Percentiles rank a stretch among this genome's conserved stretches.
Evolutionary conservation across 495 filamentous ascomycete genomes (phyloP).

Genomic region (Annulohypoxylon maeteangense): DNA sequence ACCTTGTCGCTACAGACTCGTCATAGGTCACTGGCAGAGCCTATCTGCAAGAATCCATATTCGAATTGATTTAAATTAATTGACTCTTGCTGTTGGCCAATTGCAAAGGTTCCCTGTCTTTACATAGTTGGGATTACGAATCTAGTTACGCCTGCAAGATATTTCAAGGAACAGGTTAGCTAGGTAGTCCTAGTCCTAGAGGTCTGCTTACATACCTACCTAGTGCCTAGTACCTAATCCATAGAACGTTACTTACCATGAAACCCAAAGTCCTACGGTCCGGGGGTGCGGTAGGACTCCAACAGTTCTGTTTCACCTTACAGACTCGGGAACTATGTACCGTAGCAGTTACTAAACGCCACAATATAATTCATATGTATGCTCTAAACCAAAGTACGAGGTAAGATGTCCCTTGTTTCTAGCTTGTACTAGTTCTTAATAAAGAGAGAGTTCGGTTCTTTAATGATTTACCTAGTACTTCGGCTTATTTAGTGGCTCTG

Average conservation of each 20-base stretch:
- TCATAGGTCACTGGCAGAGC: neutral
- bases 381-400: neutral
- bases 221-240: no score
- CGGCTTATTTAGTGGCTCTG: no score
- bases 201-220: neutral
- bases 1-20: neutral
- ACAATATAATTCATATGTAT: neutral
- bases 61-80: conserved; percentile 16
- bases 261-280: conserved; percentile 4
- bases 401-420: neutral
- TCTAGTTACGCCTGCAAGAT: neutral
- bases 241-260: neutral
- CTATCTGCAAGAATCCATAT: conserved; percentile 7
- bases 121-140: conserved; percentile 6
- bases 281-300: no score
- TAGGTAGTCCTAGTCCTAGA: neutral
- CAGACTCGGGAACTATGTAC: neutral
- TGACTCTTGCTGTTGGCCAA: conserved; percentile 1
- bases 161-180: conserved; percentile 6
- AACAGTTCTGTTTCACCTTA: neutral
- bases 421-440: neutral
- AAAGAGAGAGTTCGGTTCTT: neutral
- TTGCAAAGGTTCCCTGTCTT: neutral
- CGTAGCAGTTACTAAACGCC: neutral
- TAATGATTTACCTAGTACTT: neutral